These are phyloP conservation scores for Silene coronaria DNA, from an alignment of 179 eudicot species.

Conservation along the genomic window DNA sequence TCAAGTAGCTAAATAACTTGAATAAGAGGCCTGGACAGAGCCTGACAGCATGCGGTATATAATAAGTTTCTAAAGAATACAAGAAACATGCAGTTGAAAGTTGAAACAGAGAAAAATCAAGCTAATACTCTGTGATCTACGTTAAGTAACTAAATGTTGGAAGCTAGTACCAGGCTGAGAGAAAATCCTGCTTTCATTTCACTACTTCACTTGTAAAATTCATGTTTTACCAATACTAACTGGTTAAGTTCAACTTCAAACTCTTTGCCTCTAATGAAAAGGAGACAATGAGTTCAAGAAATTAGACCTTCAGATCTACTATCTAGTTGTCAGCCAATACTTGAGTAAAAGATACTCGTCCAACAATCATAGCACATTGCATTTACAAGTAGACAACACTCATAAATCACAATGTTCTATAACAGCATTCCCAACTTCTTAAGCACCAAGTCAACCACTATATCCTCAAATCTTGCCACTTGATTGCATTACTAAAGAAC, in stretches of 20 bases:
- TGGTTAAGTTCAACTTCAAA: not conserved
- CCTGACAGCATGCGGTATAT: not conserved
- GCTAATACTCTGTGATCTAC: not conserved
- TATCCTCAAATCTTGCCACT: not conserved
- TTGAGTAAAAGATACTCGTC: not conserved
- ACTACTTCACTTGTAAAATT: not conserved
- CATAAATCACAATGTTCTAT: not conserved
- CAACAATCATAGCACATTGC: not conserved
- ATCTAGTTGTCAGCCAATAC: not conserved
- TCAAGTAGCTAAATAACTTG: not conserved
- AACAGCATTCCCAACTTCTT: not conserved
- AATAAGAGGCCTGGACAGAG: not conserved
- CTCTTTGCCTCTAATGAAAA: not conserved
- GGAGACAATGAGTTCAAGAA: not conserved
- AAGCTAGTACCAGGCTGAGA: not conserved
- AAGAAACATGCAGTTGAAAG: not conserved
- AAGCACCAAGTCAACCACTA: not conserved
- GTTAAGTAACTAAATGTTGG: not conserved
- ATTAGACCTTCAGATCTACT: constrained; percentile 1
- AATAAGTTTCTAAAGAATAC: not conserved
- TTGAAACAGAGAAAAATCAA: not conserved
- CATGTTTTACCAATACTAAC: not conserved
- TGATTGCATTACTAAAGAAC: not conserved
- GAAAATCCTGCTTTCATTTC: not conserved
- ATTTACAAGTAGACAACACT: not conserved